A percentile compares a stretch with the other conserved stretches of the same genome.
Evolutionary conservation across 768 basidiomycete species (phyloP).

Genomic region (Crepidotus variabilis): DNA sequence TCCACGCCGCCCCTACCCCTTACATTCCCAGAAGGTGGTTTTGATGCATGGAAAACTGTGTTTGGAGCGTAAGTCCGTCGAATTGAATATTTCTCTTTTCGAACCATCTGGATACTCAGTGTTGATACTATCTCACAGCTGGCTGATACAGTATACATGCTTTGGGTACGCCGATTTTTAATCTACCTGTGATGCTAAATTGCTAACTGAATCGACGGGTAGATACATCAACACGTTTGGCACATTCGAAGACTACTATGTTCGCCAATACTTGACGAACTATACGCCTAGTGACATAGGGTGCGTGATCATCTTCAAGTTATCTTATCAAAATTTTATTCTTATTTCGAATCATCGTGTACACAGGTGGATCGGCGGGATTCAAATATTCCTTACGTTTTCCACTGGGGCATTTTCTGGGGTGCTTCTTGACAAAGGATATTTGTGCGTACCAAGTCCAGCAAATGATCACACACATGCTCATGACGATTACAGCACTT

Average conservation of each 20-base stretch:
- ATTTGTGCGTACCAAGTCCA: constrained; percentile 53
- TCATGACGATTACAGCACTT: constrained; percentile 9
- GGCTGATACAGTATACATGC: constrained; percentile 14
- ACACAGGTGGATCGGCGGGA: too few relatives aligned
- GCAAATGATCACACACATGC: constrained; percentile 20
- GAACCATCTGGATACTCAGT: background rate
- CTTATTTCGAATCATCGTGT: constrained; percentile 39
- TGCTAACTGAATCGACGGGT: background rate
- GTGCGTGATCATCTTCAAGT: constrained; percentile 10
- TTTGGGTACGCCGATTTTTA: constrained; percentile 9
- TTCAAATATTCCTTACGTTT: constrained; percentile 49
- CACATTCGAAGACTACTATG: constrained; percentile 23
- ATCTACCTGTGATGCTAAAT: too few relatives aligned
- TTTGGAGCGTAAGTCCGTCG: constrained; percentile 17
- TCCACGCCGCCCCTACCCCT: background rate
- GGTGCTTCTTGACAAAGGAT: too few relatives aligned
- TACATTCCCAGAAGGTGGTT: constrained; percentile 16
- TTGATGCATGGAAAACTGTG: constrained; percentile 12
- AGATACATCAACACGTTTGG: constrained; percentile 24
- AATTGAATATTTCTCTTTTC: too few relatives aligned
- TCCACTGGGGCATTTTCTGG: constrained; percentile 43
- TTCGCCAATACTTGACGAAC: constrained; percentile 16
- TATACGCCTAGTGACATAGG: constrained; percentile 22
- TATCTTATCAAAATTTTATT: background rate
- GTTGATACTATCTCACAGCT: constrained; percentile 6